Evolutionary conservation across 495 filamentous ascomycete species (phyloP).

Genomic region (Lasiosphaeriaceae sp.): DNA sequence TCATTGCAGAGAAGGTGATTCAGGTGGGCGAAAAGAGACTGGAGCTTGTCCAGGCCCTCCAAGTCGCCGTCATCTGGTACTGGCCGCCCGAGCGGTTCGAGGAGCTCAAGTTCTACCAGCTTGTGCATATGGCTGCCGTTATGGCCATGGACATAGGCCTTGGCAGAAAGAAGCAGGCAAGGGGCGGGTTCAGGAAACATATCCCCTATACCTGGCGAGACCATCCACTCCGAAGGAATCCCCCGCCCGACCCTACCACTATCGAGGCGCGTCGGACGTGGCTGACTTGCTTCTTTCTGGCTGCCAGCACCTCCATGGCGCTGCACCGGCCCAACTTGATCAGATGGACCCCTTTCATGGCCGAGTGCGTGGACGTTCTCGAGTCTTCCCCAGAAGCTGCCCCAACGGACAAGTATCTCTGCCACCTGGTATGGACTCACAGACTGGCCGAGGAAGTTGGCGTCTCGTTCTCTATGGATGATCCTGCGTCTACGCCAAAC

Average conservation of each 20-base stretch:
- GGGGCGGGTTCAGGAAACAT: slow-evolving; percentile 33
- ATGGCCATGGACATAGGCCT: slow-evolving; percentile 89
- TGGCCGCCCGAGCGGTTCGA: slow-evolving; percentile 77
- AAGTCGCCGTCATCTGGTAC: slow-evolving; percentile 75
- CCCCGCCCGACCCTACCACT: slow-evolving; percentile 56
- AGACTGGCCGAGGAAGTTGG: slow-evolving; percentile 79
- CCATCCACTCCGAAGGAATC: slow-evolving; percentile 44
- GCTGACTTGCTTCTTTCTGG: slow-evolving; percentile 77
- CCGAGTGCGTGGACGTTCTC: slow-evolving; percentile 74
- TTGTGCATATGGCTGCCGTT: slow-evolving; percentile 76
- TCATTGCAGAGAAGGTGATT: slow-evolving; percentile 71
- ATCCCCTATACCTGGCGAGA: slow-evolving; percentile 42
- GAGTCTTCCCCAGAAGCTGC: slow-evolving; percentile 66
- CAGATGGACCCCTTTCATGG: slow-evolving; percentile 79
- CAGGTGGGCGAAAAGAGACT: slow-evolving; percentile 76
- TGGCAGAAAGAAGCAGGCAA: slow-evolving; percentile 48
- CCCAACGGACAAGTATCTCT: slow-evolving; percentile 66
- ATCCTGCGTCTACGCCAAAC: slow-evolving; percentile 57
- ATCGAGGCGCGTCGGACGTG: slow-evolving; percentile 75
- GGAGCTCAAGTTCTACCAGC: slow-evolving; percentile 87
- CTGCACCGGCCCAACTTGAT: slow-evolving; percentile 78
- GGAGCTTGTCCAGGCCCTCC: slow-evolving; percentile 78
- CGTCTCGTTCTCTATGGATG: slow-evolving; percentile 71
- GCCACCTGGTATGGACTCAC: slow-evolving; percentile 73
- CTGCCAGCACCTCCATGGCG: slow-evolving; percentile 67